phyloP scores from a whole-genome alignment of 768 basidiomycete species.

The Clitopilus passeckerianus region DNA sequence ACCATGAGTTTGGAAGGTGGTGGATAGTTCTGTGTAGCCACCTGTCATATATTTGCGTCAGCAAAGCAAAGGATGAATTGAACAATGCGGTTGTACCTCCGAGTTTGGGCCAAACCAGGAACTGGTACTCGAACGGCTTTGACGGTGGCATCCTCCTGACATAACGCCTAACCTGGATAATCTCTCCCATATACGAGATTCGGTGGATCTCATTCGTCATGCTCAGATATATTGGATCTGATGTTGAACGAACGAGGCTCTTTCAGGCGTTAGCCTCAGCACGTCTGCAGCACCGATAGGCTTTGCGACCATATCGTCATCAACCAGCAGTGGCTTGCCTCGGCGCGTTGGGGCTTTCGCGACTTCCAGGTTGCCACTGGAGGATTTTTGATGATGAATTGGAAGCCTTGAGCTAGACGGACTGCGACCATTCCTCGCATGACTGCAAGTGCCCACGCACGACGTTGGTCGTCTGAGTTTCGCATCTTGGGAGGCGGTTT shows the following conservation, averaged over 20 bases:
- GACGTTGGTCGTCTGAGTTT: slow-evolving; percentile 51
- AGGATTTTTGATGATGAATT: slow-evolving; percentile 39
- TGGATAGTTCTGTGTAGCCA: slow-evolving; percentile 77
- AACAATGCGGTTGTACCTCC: slow-evolving; percentile 43
- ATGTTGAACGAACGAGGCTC: slow-evolving; percentile 26
- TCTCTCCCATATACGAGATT: slow-evolving; percentile 87
- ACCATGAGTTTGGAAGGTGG: slow-evolving; percentile 73
- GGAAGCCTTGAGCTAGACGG: slow-evolving; percentile 90
- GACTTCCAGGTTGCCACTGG: slow-evolving; percentile 25
- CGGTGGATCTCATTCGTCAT: slow-evolving; percentile 96
- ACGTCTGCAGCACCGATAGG: slow-evolving; percentile 65
- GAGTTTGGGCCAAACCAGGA: slow-evolving; percentile 90
- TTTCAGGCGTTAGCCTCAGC: slow-evolving; percentile 22
- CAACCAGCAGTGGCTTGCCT: slow-evolving; percentile 50
- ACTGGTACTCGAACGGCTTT: slow-evolving; percentile 72
- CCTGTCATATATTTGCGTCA: slow-evolving; percentile 20
- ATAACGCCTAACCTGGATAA: slow-evolving; percentile 84
- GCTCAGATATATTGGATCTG: slow-evolving; percentile 81
- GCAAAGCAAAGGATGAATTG: neutral
- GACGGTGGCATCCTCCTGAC: slow-evolving; percentile 67
- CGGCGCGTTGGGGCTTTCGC: slow-evolving; percentile 46
- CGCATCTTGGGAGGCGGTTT: slow-evolving; percentile 50
- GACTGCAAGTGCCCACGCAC: slow-evolving; percentile 71
- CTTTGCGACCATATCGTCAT: slow-evolving; percentile 50
- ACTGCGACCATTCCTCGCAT: slow-evolving; percentile 95